Conservation (phyloP, 495 filamentous ascomycete species). For the Aspergillus wentii region DNA sequence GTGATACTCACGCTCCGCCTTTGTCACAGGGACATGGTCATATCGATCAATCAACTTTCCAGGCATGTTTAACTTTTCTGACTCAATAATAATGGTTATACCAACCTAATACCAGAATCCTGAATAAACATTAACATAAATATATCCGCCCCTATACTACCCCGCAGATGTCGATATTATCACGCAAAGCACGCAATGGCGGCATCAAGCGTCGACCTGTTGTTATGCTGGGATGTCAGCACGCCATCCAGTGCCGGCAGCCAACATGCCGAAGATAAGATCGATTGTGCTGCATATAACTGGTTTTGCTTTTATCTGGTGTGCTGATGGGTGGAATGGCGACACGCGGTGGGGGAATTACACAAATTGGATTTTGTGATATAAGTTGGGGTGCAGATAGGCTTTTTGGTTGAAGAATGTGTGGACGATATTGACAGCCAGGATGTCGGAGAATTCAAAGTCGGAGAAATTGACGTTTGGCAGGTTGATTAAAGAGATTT, state of each 20-base stretch:
- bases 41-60: slow-evolving; percentile 38
- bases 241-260: slow-evolving; percentile 20
- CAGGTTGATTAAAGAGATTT: slow-evolving; percentile 39
- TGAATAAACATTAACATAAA: no score
- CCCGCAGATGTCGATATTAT: slow-evolving; percentile 4
- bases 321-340: slow-evolving; percentile 9
- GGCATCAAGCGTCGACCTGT: neutral
- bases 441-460: slow-evolving; percentile 21
- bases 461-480: slow-evolving; percentile 11
- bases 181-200: slow-evolving; percentile 31
- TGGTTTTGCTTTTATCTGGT: neutral
- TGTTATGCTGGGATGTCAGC: slow-evolving; percentile 8
- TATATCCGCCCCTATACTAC: no score
- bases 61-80: slow-evolving; percentile 26
- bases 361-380: neutral
- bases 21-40: slow-evolving; percentile 43
- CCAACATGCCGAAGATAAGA: slow-evolving; percentile 4
- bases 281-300: neutral
- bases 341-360: slow-evolving; percentile 16
- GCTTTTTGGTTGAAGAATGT: no score
- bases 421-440: neutral
- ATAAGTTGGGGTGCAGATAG: neutral
- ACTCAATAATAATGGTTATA: no score
- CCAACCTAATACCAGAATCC: no score
- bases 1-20: slow-evolving; percentile 34